phyloP scores from a whole-genome alignment of 78 protist genomes.

The Emiliania huxleyi region DNA sequence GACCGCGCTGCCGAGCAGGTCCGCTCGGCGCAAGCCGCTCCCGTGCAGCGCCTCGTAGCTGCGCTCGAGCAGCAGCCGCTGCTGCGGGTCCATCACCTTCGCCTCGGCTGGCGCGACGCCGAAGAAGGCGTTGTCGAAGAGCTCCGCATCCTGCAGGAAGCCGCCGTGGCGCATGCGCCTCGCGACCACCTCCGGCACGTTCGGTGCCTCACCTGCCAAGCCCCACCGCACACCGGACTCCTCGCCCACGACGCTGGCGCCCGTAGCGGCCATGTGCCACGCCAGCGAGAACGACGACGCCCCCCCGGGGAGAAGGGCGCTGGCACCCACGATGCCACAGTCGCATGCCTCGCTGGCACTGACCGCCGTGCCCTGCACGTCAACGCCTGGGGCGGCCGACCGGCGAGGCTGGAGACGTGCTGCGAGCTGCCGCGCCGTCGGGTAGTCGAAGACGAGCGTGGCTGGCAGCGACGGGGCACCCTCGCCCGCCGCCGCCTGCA shows the following conservation, averaged over 20 bases:
- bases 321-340: background rate
- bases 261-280: background rate
- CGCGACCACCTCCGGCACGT: background rate
- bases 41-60: constrained; percentile 25
- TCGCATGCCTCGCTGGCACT: background rate
- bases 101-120: constrained; percentile 1
- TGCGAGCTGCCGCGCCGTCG: background rate
- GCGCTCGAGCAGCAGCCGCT: constrained; percentile 5
- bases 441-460: background rate
- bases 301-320: background rate
- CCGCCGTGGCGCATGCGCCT: background rate
- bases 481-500: background rate
- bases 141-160: background rate
- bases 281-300: background rate
- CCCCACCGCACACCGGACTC: background rate
- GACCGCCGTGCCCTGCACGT: no score
- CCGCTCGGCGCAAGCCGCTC: background rate
- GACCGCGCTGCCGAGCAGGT: background rate
- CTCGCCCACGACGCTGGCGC: background rate
- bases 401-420: background rate
- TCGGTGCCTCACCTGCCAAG: background rate
- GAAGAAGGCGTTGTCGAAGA: background rate
- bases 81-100: constrained; percentile 4
- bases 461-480: background rate
- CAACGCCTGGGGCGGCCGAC: no score